Base-by-base conservation (phyloP, 2,329 filamentous ascomycete genomes). In the Aaosphaeria pasadenensis region DNA sequence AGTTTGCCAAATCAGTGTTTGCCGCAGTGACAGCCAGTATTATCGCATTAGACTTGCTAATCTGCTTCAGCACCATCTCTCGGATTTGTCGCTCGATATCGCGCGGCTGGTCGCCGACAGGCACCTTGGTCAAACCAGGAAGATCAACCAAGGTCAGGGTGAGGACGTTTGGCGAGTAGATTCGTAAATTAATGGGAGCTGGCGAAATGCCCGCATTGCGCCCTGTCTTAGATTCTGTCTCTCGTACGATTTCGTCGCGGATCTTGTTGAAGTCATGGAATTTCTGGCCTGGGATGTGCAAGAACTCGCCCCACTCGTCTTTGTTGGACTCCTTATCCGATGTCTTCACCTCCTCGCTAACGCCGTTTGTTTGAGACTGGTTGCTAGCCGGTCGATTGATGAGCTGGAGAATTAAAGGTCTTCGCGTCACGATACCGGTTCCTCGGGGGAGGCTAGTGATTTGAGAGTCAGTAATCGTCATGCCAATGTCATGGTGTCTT, bases 191-290 rank as follows among this genome's bases (percentile, higher is more conserved):
- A 80, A 99, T 99, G 44, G 94, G 94, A 31, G 89, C 88, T 28
- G 94, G 89, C 42, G 92, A 97, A 74, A 99, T 99, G 72, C 92
- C 94, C 44, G 88, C 89, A 79, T 99, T 99, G 70, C 86, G 86
- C 57, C 94, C 94, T 59, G 95, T 95, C 79, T 99, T 97, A 60
- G 88, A 86, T 67, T 96, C 91, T 39, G 94, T 99, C 77, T 99
- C 94, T 64, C 89, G 86, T 58, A 92, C 88, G 70, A 99, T 99
- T 77, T 99, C 94, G 49, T 97, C 94, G 63, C 94, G 85, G 65
- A 99, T 96, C 80, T 96, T 96, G 79, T 91, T 89, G 78, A 99
- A 99, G 76, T 99, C 94, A 75, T 85, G 85, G 78, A 95, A 97
- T 75, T 97, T 97, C 75, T 97, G 89, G 62, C 91, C 94, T 17